These are phyloP conservation scores for Ceratocystiopsis sp. DNA, from an alignment of 2,329 filamentous ascomycete genomes.

Conservation along the genomic window DNA sequence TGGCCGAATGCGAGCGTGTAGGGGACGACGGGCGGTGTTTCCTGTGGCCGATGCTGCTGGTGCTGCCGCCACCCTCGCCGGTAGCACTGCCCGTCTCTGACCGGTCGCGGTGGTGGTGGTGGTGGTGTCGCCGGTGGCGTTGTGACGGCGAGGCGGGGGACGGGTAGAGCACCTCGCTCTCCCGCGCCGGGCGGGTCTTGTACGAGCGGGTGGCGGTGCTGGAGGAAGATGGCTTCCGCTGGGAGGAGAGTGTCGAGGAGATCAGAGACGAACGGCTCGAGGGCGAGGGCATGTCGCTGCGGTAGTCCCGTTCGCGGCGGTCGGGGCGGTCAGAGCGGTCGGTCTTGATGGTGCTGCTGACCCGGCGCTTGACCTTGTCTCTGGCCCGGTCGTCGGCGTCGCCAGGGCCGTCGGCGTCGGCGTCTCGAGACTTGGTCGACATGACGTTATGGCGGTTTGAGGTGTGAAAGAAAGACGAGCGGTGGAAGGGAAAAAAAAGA, in stretches of 20 bases:
- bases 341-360: constrained; percentile 2
- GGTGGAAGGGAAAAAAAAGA: neutral
- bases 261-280: constrained; percentile 7
- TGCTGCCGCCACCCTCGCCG: no score
- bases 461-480: neutral
- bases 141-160: constrained; percentile 1
- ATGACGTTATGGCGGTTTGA: neutral
- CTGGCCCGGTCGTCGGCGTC: constrained; percentile 1
- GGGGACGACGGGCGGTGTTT: constrained; percentile 2
- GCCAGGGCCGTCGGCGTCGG: neutral
- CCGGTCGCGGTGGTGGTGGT: no score
- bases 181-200: constrained; percentile 1
- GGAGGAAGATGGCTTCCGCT: constrained; percentile 3
- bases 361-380: constrained; percentile 4
- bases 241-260: neutral
- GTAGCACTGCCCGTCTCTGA: no score
- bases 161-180: constrained; percentile 7
- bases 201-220: neutral
- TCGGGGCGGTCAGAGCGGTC: constrained; percentile 1
- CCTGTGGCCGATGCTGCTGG: neutral
- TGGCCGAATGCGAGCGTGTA: neutral
- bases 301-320: neutral
- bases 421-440: no score
- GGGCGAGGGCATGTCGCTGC: neutral
- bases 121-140: constrained; percentile 1